Conservation (phyloP, 192 early-diverging fungal species). For the Entomortierella chlamydospora region DNA sequence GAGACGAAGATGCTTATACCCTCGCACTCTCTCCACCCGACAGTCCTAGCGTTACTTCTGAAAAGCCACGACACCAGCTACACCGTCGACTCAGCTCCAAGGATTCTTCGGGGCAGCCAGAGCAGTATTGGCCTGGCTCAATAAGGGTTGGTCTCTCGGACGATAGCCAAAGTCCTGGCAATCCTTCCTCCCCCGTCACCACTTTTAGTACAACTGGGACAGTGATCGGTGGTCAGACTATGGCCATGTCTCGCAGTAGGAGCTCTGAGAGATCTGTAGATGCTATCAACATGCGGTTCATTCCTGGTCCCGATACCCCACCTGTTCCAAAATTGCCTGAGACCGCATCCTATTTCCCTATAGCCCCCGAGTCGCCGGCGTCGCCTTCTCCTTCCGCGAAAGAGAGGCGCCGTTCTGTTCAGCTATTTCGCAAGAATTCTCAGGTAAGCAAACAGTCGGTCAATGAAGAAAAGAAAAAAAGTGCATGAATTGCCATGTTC, state of each 20-base stretch:
- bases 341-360: neutral
- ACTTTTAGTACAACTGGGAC: neutral
- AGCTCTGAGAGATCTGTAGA: conserved; percentile 24
- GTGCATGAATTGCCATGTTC: neutral
- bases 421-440: conserved; percentile 15
- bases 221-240: neutral
- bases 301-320: neutral
- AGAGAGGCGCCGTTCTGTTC: conserved; percentile 21
- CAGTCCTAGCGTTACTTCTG: conserved; percentile 12
- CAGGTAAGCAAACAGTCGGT: conserved; percentile 9
- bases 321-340: neutral
- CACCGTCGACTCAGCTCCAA: conserved; percentile 38
- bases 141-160: conserved; percentile 17
- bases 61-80: neutral
- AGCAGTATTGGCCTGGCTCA: conserved; percentile 51
- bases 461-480: neutral
- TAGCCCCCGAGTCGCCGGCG: neutral
- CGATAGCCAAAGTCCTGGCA: conserved; percentile 25
- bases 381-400: neutral
- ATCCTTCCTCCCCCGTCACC: conserved; percentile 9
- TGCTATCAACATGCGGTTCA: neutral
- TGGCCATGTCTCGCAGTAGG: conserved; percentile 20
- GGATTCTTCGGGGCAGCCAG: conserved; percentile 11
- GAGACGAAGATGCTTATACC: conserved; percentile 7
- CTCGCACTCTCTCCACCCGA: conserved; percentile 23